Evolutionary conservation across 1,284 basidiomycete species (phyloP), one percentile per base, ranked within the genome.

Genomic region (Ustilago sp.): DNA sequence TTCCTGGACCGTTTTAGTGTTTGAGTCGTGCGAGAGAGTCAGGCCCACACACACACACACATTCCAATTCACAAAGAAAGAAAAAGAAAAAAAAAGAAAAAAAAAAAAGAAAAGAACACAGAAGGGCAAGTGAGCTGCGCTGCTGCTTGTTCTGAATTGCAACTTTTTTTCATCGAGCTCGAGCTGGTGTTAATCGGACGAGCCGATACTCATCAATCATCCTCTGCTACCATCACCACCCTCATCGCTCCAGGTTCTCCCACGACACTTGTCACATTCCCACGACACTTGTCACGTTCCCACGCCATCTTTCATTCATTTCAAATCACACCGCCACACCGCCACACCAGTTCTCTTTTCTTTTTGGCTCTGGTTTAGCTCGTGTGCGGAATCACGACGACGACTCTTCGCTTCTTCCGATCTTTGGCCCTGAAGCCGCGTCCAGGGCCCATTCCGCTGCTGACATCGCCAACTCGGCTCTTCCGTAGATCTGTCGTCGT

Each of bases 341-440:
- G 50, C 41, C 31, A 11, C n/a, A 39, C 59, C 38, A 41, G 28
- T 60, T 32, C 32, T 48, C 5, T 52, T 48, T 39, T 35, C 48
- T 12, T 28, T 45, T 15, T 11, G 23, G 31, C 19, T 48, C 56
- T 48, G 45, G 54, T 59, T 15, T 11, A 34, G 47, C 43, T 65
- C 58, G 68, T 58, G 31, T 54, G 63, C 63, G 63, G 59, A 50
- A 68, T 62, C 45, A 68, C 66, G 59, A 65, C 65, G 65, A 62
- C 65, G 65, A 62, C 66, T 43, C 65, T 74, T 68, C 66, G 66
- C 66, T 43, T 68, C 51, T 62, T 74, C 62, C 71, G 66, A 65
- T 59, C 66, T 45, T 38, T 74, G 71, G 71, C 71, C 66, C 71
- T 74, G 72, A 69, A 74, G 66, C 72, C 63, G 72, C 60, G 34